Base-by-base conservation (phyloP, 805 yeast genomes). In the Priceomyces castillae region DNA sequence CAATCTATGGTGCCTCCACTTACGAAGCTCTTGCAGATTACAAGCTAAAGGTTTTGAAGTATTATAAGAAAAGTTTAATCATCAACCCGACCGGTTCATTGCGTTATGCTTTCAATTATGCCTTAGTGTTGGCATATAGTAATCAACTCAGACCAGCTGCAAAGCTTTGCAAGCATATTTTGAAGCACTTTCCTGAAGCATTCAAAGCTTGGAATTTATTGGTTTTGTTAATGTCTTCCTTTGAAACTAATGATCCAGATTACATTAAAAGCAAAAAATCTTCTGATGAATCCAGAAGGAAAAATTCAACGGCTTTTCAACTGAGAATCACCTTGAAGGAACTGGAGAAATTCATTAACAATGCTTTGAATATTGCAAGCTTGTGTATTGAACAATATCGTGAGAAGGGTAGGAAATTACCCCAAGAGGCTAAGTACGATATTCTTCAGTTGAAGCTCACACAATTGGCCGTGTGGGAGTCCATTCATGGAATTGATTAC, bases 371-470 rank as follows among this genome's bases (percentile, higher is more conserved):
- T 42, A 76, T 51, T 41, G 79, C 69, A 30, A 69, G 59, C 5
- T 52, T 66, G 10, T 67, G 49, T 43, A 56, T 67, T 15, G 43
- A 48, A 34, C 62, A 61, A 44, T 56, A 61, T 46, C 53, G 54
- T n/a, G 58, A 61, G 34, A 48, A 47, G 16, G 61, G 55, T 28
- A 46, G 53, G 7, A 51, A 54, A 16, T 47, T 69, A 20, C 54
- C 67, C 3, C 39, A 53, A 6, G 60, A 57, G 26, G 56, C 61
- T 34, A 68, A 76, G 53, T 67, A 76, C 64, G 81, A 75, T 44
- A 74, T 81, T 43, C 57, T 82, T 41, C 86, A 87, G 57, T 71
- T 89, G 58, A 86, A 86, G 52, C 71, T 86, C 62, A 84, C 96
- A 0, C 87, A 84, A 53, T 65, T 89, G 30, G 80, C 87, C 1